These are phyloP conservation scores for Myxozyma kluyveri DNA, from an alignment of 805 yeast species.

Conservation along the genomic window DNA sequence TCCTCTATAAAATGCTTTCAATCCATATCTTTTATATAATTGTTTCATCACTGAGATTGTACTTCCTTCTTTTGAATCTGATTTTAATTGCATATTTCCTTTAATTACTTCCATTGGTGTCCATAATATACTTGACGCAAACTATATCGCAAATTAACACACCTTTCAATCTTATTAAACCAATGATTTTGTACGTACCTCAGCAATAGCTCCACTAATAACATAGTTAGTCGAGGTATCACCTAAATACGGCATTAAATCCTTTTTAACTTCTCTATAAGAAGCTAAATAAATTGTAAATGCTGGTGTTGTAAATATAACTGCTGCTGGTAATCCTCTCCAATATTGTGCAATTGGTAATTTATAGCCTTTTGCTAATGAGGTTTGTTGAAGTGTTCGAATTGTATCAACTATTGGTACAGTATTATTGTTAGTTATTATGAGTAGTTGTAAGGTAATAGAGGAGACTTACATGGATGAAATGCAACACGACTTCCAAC, in stretches of 20 bases:
- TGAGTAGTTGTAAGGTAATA: not conserved
- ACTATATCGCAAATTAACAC: constrained; percentile 19
- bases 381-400: constrained; percentile 44
- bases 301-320: constrained; percentile 44
- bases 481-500: constrained; percentile 41
- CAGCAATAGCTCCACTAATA: constrained; percentile 42
- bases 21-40: constrained; percentile 63
- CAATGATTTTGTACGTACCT: constrained; percentile 23
- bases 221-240: constrained; percentile 39
- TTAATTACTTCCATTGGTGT: constrained; percentile 48
- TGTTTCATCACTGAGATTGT: constrained; percentile 31
- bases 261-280: constrained; percentile 41
- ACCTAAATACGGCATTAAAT: constrained; percentile 41
- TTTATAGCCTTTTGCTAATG: constrained; percentile 38
- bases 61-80: constrained; percentile 23
- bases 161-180: not conserved
- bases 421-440: not conserved
- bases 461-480: constrained; percentile 38
- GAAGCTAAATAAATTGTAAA: constrained; percentile 44
- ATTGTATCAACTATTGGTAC: constrained; percentile 41
- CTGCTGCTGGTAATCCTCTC: constrained; percentile 43
- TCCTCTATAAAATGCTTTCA: constrained; percentile 79
- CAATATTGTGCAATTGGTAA: constrained; percentile 43
- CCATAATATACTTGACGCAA: constrained; percentile 41
- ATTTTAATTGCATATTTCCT: constrained; percentile 44